Evolutionary conservation across 2,329 filamentous ascomycete genomes (phyloP), one percentile per base, ranked within the genome.

Genomic region (Fusarium miscanthi): DNA sequence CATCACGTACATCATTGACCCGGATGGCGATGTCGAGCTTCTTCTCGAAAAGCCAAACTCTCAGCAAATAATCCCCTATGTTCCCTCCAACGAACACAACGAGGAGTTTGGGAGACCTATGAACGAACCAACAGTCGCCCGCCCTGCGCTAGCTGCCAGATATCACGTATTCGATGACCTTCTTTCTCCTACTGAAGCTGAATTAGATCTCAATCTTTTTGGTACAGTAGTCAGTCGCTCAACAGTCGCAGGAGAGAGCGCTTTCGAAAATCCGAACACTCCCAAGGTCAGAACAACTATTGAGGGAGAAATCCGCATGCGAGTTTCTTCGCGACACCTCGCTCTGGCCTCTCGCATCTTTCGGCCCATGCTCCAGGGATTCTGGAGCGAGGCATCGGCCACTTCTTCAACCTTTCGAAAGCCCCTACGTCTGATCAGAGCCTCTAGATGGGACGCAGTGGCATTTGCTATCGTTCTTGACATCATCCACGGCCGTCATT

Each of bases 401-500:
- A 13, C 19, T 5, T 48, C 52, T 14, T 17, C 33, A 3, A 19
- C 11, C 11, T 46, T 46, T 7, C 21, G 30, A 1, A 6, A 19
- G 3, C n/a, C 31, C 2, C 2, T 51, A 17, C 45, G 58, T 1
- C 45, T n/a, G 11, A 46, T 72, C 3, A 12, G 6, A 2, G 8
- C 60, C 6, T 42, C 8, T 2, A 19, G 14, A 0, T 71, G 65
- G 70, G 65, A 73, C 12, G 31, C 27, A 0, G 30, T 59, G 1
- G 58, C 65, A 0, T 19, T 72, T 2, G 19, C 41, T 2, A 27
- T 72, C 2, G 42, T 73, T 6, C 30, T 72, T 10, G 57, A 72
- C 8, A 45, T 59, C 2, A 43, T 69, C 1, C 68, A 73, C 8
- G 59, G 61, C 1, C 51, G 53, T 6, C 38, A 61, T 6, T 8